phyloP scores from a whole-genome alignment of 2,329 filamentous ascomycete genomes.

The Lachnellula subtilissima region DNA sequence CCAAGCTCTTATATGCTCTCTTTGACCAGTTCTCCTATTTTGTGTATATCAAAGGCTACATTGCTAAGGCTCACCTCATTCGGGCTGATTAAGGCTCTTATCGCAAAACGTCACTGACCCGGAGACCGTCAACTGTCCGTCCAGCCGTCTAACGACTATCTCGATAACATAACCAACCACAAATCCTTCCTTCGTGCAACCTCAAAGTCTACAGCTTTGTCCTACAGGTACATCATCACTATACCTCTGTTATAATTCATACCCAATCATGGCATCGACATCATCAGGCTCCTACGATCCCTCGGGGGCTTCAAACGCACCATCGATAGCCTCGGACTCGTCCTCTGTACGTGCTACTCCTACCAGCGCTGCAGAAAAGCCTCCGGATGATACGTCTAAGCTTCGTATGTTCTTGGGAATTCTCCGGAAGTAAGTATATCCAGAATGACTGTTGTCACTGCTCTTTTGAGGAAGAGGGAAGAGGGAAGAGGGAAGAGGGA shows the following conservation, averaged over 20 bases:
- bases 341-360: slow-evolving; percentile 11
- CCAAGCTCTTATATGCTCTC: too few relatives aligned
- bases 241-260: neutral
- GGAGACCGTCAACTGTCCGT: neutral
- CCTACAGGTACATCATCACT: neutral
- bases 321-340: slow-evolving; percentile 24
- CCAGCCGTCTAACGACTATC: neutral
- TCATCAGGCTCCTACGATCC: slow-evolving; percentile 24
- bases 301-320: slow-evolving; percentile 25
- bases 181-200: neutral
- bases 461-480: neutral
- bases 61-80: too few relatives aligned
- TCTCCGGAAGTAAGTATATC: slow-evolving; percentile 67
- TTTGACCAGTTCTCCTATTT: too few relatives aligned
- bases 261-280: slow-evolving; percentile 24
- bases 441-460: neutral
- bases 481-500: neutral
- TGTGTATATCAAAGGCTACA: too few relatives aligned
- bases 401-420: slow-evolving; percentile 84
- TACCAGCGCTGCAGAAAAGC: slow-evolving; percentile 43
- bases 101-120: too few relatives aligned
- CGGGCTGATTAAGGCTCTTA: too few relatives aligned
- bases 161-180: neutral
- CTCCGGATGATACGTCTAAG: slow-evolving; percentile 77
- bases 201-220: neutral